Conservation (phyloP, 139 green algal species). For the Ettlia oleoabundans region DNA sequence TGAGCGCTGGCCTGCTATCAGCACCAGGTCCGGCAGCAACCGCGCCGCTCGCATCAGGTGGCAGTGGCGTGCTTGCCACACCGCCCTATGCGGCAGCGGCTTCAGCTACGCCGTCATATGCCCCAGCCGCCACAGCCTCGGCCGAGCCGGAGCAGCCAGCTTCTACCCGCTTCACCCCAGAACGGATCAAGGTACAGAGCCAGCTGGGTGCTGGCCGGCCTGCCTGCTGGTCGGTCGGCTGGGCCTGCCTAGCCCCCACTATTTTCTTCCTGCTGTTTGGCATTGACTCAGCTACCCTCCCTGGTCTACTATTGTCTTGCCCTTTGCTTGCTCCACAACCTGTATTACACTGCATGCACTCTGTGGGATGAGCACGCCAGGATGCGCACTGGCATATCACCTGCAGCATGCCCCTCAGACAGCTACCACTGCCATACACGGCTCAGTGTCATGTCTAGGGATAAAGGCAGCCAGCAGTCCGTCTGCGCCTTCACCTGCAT, state of each 20-base stretch:
- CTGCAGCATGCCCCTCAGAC: neutral
- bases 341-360: conserved; percentile 6
- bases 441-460: too few relatives aligned
- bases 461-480: too few relatives aligned
- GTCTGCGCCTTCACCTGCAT: too few relatives aligned
- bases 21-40: conserved; percentile 3
- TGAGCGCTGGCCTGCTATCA: conserved; percentile 16
- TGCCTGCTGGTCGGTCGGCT: neutral
- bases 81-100: conserved; percentile 2
- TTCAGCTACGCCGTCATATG: conserved; percentile 5
- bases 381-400: neutral
- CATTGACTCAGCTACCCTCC: neutral
- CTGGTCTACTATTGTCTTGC: neutral
- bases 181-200: conserved; percentile 36
- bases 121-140: neutral
- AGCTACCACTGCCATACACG: too few relatives aligned
- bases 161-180: conserved; percentile 5
- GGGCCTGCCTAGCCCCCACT: neutral
- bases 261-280: conserved; percentile 13
- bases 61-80: neutral
- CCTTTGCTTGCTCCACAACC: neutral
- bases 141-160: conserved; percentile 15
- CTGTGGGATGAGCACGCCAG: neutral
- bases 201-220: neutral
- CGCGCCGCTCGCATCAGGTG: neutral